A percentile compares a stretch with the other conserved stretches of the same genome.
Evolutionary conservation across 352 stramenopile genomes (phyloP).

Genomic region (Globisporangium emineosum): DNA sequence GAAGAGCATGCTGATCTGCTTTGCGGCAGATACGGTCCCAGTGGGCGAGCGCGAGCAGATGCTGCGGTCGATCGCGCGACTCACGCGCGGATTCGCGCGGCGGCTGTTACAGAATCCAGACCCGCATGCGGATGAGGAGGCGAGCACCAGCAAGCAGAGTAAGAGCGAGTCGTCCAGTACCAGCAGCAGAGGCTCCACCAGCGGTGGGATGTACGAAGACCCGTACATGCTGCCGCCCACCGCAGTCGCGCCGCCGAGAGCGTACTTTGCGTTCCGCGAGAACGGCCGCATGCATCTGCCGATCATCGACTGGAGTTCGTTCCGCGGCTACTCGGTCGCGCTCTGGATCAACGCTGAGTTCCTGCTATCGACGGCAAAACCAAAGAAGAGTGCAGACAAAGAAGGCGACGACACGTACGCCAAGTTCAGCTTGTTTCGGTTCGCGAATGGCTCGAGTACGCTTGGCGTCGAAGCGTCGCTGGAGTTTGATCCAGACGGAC

Average conservation of each 20-base stretch:
- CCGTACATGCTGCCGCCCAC: conserved; percentile 32
- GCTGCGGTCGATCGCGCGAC: conserved; percentile 27
- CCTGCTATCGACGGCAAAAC: background rate
- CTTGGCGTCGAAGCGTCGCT: conserved; percentile 70
- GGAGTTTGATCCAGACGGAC: conserved; percentile 38
- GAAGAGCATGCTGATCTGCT: conserved; percentile 40
- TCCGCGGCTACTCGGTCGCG: conserved; percentile 76
- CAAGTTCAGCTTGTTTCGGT: conserved; percentile 72
- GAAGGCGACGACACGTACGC: conserved; percentile 11
- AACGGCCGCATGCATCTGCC: conserved; percentile 72
- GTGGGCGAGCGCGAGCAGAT: conserved; percentile 21
- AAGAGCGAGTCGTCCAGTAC: background rate
- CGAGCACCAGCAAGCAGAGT: background rate
- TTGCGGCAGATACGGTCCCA: conserved; percentile 26
- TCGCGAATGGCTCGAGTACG: conserved; percentile 65
- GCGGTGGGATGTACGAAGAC: conserved; percentile 10
- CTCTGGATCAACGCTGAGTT: conserved; percentile 70
- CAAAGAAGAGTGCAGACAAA: background rate
- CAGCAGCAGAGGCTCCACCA: background rate
- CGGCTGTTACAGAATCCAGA: conserved; percentile 22
- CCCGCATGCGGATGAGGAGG: conserved; percentile 17
- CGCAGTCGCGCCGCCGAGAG: conserved; percentile 39
- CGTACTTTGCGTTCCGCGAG: conserved; percentile 65
- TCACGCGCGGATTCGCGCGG: conserved; percentile 38
- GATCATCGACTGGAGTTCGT: conserved; percentile 73